phyloP scores from a whole-genome alignment of 2,329 filamentous ascomycete genomes.

The Stylonectria norvegica region DNA sequence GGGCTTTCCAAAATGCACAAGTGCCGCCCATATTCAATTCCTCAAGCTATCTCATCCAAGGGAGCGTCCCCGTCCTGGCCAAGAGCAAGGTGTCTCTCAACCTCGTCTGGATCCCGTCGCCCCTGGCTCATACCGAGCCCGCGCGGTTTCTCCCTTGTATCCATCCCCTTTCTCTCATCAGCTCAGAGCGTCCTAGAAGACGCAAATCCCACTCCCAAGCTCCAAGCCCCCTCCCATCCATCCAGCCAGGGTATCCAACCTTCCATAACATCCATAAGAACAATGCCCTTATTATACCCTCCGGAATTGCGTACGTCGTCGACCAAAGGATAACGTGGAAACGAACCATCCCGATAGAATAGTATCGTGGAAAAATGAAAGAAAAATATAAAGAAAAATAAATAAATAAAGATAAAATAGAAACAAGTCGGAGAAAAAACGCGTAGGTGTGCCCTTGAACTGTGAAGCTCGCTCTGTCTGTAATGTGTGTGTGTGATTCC shows the following conservation, averaged over 20 bases:
- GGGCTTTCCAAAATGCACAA: slow-evolving; percentile 26
- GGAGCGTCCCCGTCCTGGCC: slow-evolving; percentile 15
- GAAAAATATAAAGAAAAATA: slow-evolving; percentile 7
- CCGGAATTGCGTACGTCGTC: no score
- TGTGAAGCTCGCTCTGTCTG: slow-evolving; percentile 1
- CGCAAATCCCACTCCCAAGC: no score
- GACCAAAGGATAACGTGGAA: no score
- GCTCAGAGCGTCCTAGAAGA: not conserved
- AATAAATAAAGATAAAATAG: slow-evolving; percentile 1
- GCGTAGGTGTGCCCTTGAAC: slow-evolving; percentile 10
- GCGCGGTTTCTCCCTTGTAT: slow-evolving; percentile 3
- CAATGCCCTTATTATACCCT: slow-evolving; percentile 21
- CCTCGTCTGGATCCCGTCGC: slow-evolving; percentile 2
- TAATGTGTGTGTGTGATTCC: not conserved
- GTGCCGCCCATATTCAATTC: slow-evolving; percentile 25
- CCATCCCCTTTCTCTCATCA: slow-evolving; percentile 3
- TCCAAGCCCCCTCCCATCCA: no score
- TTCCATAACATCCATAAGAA: slow-evolving; percentile 25
- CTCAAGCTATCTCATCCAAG: slow-evolving; percentile 18
- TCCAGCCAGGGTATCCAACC: slow-evolving; percentile 8
- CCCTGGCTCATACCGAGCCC: no score
- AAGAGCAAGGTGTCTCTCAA: slow-evolving; percentile 1
- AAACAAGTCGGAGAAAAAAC: not conserved
- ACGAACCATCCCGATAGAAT: no score
- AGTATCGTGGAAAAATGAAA: slow-evolving; percentile 10